phyloP scores from a whole-genome alignment of 2,329 filamentous ascomycete species.

The Calonectria pseudoturangicola region DNA sequence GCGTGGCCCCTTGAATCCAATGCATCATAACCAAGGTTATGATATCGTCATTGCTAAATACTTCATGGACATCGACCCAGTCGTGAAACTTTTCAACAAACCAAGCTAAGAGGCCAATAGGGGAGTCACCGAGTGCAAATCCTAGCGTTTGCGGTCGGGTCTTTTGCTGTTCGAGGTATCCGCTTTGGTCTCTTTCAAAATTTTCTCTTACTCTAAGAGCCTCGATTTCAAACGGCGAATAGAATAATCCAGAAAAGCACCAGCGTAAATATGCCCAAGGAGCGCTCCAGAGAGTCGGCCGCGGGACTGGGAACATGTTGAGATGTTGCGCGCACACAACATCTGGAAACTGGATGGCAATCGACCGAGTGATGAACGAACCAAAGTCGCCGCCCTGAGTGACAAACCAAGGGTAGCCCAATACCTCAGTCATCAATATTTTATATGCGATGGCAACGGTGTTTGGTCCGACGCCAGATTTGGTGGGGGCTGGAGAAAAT shows the following conservation, averaged over 20 bases:
- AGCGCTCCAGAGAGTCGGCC: slow-evolving; percentile 9
- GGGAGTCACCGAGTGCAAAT: slow-evolving; percentile 80
- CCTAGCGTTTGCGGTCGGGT: slow-evolving; percentile 83
- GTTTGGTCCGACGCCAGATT: slow-evolving; percentile 80
- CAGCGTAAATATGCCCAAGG: slow-evolving; percentile 21
- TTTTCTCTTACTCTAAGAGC: slow-evolving; percentile 76
- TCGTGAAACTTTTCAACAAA: slow-evolving; percentile 85
- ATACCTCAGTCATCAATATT: slow-evolving; percentile 38
- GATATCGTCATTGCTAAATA: slow-evolving; percentile 20
- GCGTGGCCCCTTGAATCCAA: slow-evolving; percentile 31
- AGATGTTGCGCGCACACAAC: slow-evolving; percentile 27
- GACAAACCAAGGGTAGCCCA: slow-evolving; percentile 42
- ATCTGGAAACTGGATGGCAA: slow-evolving; percentile 74
- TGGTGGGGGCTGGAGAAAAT: slow-evolving; percentile 74
- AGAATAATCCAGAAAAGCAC: slow-evolving; percentile 13
- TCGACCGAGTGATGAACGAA: slow-evolving; percentile 76
- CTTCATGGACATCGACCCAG: slow-evolving; percentile 75
- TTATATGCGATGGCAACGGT: slow-evolving; percentile 60
- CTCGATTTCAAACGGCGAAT: slow-evolving; percentile 53
- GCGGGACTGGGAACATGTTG: slow-evolving; percentile 31
- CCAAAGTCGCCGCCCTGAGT: slow-evolving; percentile 82
- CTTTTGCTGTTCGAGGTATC: slow-evolving; percentile 58
- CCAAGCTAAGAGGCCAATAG: slow-evolving; percentile 81
- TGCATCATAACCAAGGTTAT: slow-evolving; percentile 35
- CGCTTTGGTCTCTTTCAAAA: slow-evolving; percentile 44